Evolutionary conservation across 139 green algal genomes (phyloP).

Genomic region (Closterium sp.): DNA sequence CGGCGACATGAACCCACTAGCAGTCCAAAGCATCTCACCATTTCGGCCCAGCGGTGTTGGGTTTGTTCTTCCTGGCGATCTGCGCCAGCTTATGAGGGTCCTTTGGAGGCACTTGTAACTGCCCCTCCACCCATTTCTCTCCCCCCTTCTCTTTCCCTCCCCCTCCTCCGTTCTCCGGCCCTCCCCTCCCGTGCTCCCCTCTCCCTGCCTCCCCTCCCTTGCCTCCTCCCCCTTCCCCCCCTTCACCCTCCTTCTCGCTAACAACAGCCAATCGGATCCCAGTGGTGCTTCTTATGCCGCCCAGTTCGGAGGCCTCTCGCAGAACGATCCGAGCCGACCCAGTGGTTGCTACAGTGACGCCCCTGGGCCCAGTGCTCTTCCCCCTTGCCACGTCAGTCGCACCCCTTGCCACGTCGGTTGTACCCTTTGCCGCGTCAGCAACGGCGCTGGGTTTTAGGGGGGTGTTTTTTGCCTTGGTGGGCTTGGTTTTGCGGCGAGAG

Average conservation of each 20-base stretch:
- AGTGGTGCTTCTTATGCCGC: background rate
- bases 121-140: conserved; percentile 26
- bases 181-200: background rate
- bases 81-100: conserved; percentile 20
- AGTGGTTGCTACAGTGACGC: background rate
- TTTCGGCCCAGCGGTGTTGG: conserved; percentile 39
- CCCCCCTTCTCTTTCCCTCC: background rate
- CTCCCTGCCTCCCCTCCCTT: background rate
- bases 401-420: background rate
- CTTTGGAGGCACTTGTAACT: conserved; percentile 17
- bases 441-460: background rate
- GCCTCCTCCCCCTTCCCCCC: background rate
- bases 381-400: background rate
- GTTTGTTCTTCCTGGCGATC: conserved; percentile 1
- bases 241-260: background rate
- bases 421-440: background rate
- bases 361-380: background rate
- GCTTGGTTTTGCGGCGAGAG: background rate
- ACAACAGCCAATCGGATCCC: background rate
- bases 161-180: background rate
- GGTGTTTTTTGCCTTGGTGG: background rate
- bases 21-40: conserved; percentile 32
- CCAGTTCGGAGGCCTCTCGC: background rate
- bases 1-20: too few species aligned
- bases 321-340: background rate